phyloP scores from a whole-genome alignment of 1,284 basidiomycete genomes.

The Ganoderma leucocontextum region DNA sequence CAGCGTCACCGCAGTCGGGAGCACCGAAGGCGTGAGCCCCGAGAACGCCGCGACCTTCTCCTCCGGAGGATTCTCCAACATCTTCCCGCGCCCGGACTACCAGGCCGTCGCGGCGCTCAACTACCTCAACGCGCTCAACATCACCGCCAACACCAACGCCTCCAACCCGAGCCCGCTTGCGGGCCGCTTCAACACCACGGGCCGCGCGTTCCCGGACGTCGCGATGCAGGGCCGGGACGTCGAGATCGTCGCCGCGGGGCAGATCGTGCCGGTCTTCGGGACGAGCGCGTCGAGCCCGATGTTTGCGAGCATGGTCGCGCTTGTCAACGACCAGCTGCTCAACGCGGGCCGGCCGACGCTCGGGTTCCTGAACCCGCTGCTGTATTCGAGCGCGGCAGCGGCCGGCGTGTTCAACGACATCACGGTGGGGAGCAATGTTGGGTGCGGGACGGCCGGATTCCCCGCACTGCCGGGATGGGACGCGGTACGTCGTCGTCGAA shows the following conservation, averaged over 20 bases:
- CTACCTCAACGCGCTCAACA: conserved; percentile 37
- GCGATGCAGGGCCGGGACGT: conserved; percentile 42
- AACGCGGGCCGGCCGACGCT: conserved; percentile 55
- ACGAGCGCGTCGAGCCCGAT: conserved; percentile 70
- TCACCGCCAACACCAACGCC: conserved; percentile 28
- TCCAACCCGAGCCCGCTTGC: not conserved
- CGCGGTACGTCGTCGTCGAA: conserved; percentile 51
- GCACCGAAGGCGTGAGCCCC: conserved; percentile 51
- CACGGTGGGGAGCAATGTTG: conserved; percentile 52
- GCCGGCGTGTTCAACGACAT: conserved; percentile 63
- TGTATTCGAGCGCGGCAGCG: conserved; percentile 52
- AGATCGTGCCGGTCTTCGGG: conserved; percentile 53
- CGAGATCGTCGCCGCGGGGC: conserved; percentile 61
- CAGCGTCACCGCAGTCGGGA: conserved; percentile 67
- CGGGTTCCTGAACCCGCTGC: conserved; percentile 69
- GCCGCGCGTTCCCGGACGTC: conserved; percentile 39
- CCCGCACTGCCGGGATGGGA: conserved; percentile 63
- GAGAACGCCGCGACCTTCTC: conserved; percentile 55
- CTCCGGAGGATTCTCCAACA: conserved; percentile 55
- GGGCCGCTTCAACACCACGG: conserved; percentile 34
- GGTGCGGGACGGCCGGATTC: conserved; percentile 50
- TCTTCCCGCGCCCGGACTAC: conserved; percentile 49
- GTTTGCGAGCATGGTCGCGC: conserved; percentile 61
- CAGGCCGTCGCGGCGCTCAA: conserved; percentile 44
- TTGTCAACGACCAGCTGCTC: conserved; percentile 66